These are phyloP conservation scores for Backusella luteola DNA, from an alignment of 192 early-diverging fungal genomes.

Conservation along the genomic window DNA sequence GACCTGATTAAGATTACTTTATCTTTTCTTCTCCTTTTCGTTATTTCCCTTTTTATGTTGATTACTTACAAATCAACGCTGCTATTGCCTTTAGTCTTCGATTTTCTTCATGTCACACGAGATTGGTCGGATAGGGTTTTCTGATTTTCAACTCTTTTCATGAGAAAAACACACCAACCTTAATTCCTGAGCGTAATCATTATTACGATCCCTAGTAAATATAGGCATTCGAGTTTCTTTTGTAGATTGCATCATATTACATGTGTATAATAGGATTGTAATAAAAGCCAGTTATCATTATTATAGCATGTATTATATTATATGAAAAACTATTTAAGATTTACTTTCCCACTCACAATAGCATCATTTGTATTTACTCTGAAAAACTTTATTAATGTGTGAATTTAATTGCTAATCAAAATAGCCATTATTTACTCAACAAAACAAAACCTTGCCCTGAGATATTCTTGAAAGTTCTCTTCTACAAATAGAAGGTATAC, in stretches of 20 bases:
- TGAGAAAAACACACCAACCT: neutral
- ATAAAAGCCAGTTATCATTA: neutral
- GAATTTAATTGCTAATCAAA: conserved; percentile 7
- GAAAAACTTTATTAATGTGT: neutral
- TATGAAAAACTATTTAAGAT: neutral
- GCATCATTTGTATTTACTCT: neutral
- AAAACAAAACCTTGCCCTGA: neutral
- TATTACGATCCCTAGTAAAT: neutral
- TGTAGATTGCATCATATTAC: neutral
- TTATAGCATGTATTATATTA: neutral
- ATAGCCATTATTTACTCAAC: neutral
- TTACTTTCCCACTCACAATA: neutral
- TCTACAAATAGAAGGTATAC: neutral
- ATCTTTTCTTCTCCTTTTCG: neutral
- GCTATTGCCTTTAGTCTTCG: neutral
- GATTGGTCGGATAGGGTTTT: neutral
- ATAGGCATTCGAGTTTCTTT: neutral
- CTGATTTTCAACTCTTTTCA: neutral
- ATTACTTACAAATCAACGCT: neutral
- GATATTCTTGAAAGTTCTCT: conserved; percentile 1
- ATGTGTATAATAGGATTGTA: neutral
- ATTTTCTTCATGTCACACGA: neutral
- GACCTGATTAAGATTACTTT: neutral
- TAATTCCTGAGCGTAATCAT: neutral
- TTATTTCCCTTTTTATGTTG: neutral